Evolutionary conservation across 192 early-diverging fungal species (phyloP).

Genomic region (Backusella luteola): DNA sequence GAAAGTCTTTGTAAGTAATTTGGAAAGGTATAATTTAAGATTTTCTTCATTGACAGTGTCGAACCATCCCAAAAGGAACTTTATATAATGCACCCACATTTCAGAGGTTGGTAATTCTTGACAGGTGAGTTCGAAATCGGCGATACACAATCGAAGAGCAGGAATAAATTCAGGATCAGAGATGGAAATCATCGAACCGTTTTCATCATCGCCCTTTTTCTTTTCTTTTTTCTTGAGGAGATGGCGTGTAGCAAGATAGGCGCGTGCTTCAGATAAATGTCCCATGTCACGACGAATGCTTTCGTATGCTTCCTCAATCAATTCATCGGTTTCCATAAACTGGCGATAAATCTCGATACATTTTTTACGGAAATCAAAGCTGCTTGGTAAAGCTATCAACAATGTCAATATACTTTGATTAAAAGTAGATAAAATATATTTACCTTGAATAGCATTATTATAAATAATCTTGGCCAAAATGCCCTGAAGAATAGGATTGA

Average conservation of each 20-base stretch:
- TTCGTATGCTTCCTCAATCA: conserved; percentile 46
- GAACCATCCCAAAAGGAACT: conserved; percentile 57
- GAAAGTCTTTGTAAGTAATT: conserved; percentile 53
- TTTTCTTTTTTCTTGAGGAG: conserved; percentile 47
- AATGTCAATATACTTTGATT: not conserved
- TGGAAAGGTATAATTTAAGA: conserved; percentile 60
- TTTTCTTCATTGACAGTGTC: conserved; percentile 48
- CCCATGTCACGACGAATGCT: conserved; percentile 59
- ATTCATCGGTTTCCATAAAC: conserved; percentile 51
- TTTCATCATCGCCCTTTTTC: conserved; percentile 40
- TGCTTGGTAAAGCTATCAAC: conserved; percentile 55
- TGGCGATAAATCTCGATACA: conserved; percentile 64
- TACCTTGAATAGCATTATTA: conserved; percentile 75
- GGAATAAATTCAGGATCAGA: conserved; percentile 29
- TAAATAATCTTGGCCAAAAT: conserved; percentile 75
- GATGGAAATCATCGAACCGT: conserved; percentile 22
- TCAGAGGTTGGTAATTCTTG: conserved; percentile 38
- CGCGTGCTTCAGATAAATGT: conserved; percentile 50
- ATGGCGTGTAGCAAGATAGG: conserved; percentile 54
- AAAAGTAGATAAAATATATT: too few relatives aligned
- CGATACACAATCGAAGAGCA: conserved; percentile 40
- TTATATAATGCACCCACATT: conserved; percentile 64
- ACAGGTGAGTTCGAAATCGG: conserved; percentile 47
- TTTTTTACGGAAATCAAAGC: conserved; percentile 71
- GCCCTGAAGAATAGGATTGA: conserved; percentile 69